Evolutionary conservation across 176 grass and related monocot genomes (phyloP).

Genomic region (Cocos nucifera): DNA sequence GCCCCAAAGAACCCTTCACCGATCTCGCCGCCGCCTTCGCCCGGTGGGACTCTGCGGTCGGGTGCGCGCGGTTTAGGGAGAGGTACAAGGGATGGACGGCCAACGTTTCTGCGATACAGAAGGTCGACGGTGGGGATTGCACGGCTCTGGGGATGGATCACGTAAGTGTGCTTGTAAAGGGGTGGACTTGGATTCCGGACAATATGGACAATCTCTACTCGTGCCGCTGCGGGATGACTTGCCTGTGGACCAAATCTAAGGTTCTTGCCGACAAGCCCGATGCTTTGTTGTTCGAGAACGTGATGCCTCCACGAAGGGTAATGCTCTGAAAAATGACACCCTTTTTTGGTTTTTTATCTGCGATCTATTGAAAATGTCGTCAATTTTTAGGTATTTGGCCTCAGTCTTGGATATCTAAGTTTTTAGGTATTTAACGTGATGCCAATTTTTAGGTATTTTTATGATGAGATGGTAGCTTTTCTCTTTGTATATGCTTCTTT

Average conservation of each 20-base stretch:
- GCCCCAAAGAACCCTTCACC: slow-evolving; percentile 31
- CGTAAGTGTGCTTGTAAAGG: slow-evolving; percentile 63
- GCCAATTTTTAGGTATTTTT: too few species aligned
- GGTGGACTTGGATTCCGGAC: slow-evolving; percentile 93
- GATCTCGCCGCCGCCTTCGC: slow-evolving; percentile 46
- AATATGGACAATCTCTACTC: slow-evolving; percentile 71
- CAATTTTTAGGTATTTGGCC: too few species aligned
- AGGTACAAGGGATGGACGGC: slow-evolving; percentile 38
- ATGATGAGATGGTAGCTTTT: too few species aligned
- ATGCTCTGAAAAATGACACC: not conserved
- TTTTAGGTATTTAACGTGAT: too few species aligned
- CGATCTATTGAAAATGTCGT: too few species aligned
- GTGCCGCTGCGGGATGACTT: slow-evolving; percentile 64
- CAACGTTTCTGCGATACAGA: slow-evolving; percentile 23
- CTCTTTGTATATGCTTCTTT: too few species aligned
- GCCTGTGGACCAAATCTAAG: slow-evolving; percentile 73
- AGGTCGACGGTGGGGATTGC: slow-evolving; percentile 17
- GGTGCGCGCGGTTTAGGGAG: slow-evolving; percentile 47
- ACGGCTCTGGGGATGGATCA: slow-evolving; percentile 28
- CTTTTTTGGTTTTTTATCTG: too few species aligned
- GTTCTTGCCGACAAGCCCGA: slow-evolving; percentile 55
- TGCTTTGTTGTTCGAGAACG: slow-evolving; percentile 65
- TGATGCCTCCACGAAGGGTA: slow-evolving; percentile 58
- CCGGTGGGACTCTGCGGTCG: slow-evolving; percentile 51
- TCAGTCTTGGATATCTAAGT: too few species aligned